Conservation (phyloP, 2,329 filamentous ascomycete genomes). For the Colletotrichum scovillei region DNA sequence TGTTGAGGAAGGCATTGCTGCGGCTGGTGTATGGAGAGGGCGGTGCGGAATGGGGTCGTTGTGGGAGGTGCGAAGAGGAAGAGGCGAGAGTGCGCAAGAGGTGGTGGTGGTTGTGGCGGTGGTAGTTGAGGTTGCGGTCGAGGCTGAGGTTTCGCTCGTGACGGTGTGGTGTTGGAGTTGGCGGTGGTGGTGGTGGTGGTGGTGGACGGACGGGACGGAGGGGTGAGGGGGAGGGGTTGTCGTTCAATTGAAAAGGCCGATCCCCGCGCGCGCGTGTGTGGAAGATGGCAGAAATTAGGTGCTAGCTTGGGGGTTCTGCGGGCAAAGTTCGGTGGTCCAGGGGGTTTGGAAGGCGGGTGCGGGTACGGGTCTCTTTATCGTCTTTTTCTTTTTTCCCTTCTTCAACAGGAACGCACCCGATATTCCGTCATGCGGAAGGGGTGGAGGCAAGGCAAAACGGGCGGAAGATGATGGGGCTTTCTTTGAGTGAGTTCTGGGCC, state of each 20-base stretch:
- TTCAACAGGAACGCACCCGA: conserved; percentile 10
- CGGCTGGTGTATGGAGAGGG: conserved; percentile 1
- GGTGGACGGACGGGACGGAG: background rate
- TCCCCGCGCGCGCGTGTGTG: background rate
- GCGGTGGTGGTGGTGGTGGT: background rate
- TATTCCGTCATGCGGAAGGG: conserved; percentile 23
- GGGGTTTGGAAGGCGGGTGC: background rate
- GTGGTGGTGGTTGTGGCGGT: background rate
- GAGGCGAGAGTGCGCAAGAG: background rate
- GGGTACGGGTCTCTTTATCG: background rate
- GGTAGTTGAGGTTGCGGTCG: background rate
- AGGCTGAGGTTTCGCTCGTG: background rate
- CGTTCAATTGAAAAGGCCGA: conserved; percentile 2
- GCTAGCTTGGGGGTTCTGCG: background rate
- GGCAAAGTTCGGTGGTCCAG: conserved; percentile 13
- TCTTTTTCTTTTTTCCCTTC: background rate
- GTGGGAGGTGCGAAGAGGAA: background rate
- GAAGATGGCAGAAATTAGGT: conserved; percentile 16
- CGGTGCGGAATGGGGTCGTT: background rate
- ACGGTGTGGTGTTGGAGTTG: conserved; percentile 3
- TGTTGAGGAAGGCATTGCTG: conserved; percentile 60
- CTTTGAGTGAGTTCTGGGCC: background rate
- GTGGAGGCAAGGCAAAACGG: conserved; percentile 1
- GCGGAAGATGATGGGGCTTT: background rate
- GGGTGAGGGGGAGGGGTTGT: conserved; percentile 25